phyloP scores from a whole-genome alignment of 1,284 basidiomycete species.

The Ceratobasidium sp. region DNA sequence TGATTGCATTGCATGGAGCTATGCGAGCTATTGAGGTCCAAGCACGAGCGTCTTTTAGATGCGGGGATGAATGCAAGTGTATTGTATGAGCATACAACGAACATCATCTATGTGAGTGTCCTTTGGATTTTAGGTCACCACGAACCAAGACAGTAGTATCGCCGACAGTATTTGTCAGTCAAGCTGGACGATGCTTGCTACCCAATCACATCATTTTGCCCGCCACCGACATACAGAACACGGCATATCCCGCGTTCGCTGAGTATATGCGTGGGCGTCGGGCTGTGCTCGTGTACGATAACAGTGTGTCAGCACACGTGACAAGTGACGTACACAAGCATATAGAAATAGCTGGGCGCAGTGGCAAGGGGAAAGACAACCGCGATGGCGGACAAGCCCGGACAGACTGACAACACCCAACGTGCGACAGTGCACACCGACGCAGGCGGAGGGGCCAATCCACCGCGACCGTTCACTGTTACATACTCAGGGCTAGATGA shows the following conservation, averaged over 20 bases:
- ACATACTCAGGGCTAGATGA: conserved; percentile 26
- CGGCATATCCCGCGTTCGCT: neutral
- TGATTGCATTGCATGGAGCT: too few species aligned
- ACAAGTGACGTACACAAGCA: conserved; percentile 38
- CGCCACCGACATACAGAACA: too few species aligned
- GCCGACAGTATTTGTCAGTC: too few species aligned
- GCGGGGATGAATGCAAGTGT: too few species aligned
- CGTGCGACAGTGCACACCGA: conserved; percentile 32
- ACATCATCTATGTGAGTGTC: too few species aligned
- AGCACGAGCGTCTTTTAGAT: too few species aligned
- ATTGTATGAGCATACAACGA: too few species aligned
- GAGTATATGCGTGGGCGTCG: conserved; percentile 19
- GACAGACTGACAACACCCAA: conserved; percentile 7
- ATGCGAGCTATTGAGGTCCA: too few species aligned
- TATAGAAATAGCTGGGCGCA: conserved; percentile 38
- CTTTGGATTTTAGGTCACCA: too few species aligned
- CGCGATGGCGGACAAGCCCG: conserved; percentile 22
- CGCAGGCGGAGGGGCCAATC: conserved; percentile 24
- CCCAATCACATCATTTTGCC: too few species aligned
- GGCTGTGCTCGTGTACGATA: conserved; percentile 43
- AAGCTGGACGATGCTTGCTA: too few species aligned
- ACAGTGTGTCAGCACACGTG: conserved; percentile 35
- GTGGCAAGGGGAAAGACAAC: conserved; percentile 5
- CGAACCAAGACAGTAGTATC: too few species aligned
- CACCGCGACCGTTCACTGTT: conserved; percentile 1